Evolutionary conservation across 345 rosid genomes (phyloP).

Genomic region (Lepidium aucheri): DNA sequence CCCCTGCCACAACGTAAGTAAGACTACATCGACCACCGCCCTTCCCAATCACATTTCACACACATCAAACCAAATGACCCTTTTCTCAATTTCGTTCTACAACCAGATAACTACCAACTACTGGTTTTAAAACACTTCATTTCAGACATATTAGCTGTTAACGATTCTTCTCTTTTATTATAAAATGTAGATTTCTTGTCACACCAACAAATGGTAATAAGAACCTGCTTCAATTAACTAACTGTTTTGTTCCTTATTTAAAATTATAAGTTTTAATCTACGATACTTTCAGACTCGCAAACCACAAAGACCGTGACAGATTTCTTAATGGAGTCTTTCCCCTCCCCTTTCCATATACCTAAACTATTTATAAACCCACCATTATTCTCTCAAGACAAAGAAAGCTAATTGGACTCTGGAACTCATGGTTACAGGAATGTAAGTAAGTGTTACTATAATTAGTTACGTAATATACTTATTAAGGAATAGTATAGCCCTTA

Average conservation of each 20-base stretch:
- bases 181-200: background rate
- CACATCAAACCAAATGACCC: background rate
- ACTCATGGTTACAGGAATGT: background rate
- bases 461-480: conserved; percentile 2
- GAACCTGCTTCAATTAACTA: background rate
- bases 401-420: background rate
- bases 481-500: background rate
- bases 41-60: conserved; percentile 6
- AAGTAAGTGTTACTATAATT: background rate
- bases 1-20: conserved; percentile 99
- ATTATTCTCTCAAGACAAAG: background rate
- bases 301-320: background rate
- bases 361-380: background rate
- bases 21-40: conserved; percentile 63
- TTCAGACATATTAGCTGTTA: background rate
- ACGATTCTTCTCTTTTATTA: background rate
- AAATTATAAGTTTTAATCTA: background rate
- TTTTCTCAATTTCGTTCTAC: background rate
- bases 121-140: background rate
- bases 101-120: background rate
- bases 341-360: background rate
- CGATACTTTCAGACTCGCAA: background rate
- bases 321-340: background rate
- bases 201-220: background rate
- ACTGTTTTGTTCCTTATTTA: background rate